Evolutionary conservation across 2,329 filamentous ascomycete genomes (phyloP), one percentile per base, ranked within the genome.

Genomic region (Neoarthrinium moseri): DNA sequence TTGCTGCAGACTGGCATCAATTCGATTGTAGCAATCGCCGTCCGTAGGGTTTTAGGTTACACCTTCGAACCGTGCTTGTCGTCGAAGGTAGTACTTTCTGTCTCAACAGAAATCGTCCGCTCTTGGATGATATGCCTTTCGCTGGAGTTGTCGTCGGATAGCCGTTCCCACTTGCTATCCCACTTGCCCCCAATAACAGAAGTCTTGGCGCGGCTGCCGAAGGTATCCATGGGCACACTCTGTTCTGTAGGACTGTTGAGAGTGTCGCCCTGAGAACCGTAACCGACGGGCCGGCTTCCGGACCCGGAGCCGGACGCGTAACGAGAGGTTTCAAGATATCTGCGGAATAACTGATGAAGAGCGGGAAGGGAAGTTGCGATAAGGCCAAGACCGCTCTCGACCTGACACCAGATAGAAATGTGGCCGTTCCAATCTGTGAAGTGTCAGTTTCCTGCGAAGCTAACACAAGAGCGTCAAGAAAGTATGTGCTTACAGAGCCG

Each of bases 331-430:
- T 37, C 35, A 20, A 37, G 35, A 37, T 37, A 37, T 20, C 22
- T 37, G 35, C 35, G 35, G 10, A 37, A n/a, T 20, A 55, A 21
- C 21, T 51, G 50, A n/a, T 44, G 47, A 12, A 55, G 36, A 12
- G 51, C 39, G 2, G 53, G 51, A 30, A 54, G 43, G 10, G 45
- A 52, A 34, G 51, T 50, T 6, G 53, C 53, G 13, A 55, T 49
- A 18, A 55, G 36, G 11, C 47, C 51, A 5, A 55, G 35, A 6
- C 49, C 45, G 6, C 47, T 36, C 26, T 54, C 53, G 15, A 52
- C 18, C 13, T 50, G 39, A 12, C 35, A 37, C 35, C 35, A 37
- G 13, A 37, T 37, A 21, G 35, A 37, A 37, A 37, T 37, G 35
- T 37, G 35, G n/a, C 35, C 35, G 35, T 37, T 37, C 35, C 35